A percentile compares a stretch with the other conserved stretches of the same genome.
Conservation (phyloP, 2,329 filamentous ascomycete genomes). For the Fusarium duplospermum region DNA sequence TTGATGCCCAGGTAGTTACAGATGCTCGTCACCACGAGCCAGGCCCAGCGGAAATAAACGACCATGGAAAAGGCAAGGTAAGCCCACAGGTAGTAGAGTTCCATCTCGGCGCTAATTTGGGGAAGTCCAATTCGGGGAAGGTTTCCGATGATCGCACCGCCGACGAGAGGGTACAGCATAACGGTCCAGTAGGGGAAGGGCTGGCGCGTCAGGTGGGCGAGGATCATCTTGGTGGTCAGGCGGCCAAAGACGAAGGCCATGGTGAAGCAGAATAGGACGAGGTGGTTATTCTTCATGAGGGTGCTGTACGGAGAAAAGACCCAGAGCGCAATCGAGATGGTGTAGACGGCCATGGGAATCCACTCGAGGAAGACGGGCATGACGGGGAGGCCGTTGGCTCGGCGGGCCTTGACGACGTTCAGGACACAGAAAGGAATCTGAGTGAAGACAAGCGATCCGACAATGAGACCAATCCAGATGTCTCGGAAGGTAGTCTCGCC, state of each 20-base stretch:
- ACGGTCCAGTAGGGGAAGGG: conserved; percentile 98
- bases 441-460: conserved; percentile 72
- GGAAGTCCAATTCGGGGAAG: conserved; percentile 80
- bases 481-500: conserved; percentile 83
- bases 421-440: conserved; percentile 91
- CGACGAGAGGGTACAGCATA: conserved; percentile 86
- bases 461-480: conserved; percentile 83
- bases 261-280: conserved; percentile 91
- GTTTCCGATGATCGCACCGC: conserved; percentile 86
- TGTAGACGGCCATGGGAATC: conserved; percentile 90
- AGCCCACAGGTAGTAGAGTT: conserved; percentile 83
- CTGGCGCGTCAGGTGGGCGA: conserved; percentile 92
- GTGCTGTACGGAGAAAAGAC: conserved; percentile 89
- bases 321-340: conserved; percentile 81
- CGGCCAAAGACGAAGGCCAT: conserved; percentile 98
- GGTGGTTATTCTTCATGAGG: conserved; percentile 83
- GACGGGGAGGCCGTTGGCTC: conserved; percentile 77
- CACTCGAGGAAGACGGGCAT: conserved; percentile 91
- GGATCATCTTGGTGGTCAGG: conserved; percentile 99
- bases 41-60: conserved; percentile 95
- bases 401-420: conserved; percentile 84
- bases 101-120: conserved; percentile 71
- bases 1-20: conserved; percentile 94
- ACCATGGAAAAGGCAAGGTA: conserved; percentile 86
- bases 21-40: conserved; percentile 89